Evolutionary conservation across 208 protist species (phyloP).

Genomic region (Leishmania amazonensis): DNA sequence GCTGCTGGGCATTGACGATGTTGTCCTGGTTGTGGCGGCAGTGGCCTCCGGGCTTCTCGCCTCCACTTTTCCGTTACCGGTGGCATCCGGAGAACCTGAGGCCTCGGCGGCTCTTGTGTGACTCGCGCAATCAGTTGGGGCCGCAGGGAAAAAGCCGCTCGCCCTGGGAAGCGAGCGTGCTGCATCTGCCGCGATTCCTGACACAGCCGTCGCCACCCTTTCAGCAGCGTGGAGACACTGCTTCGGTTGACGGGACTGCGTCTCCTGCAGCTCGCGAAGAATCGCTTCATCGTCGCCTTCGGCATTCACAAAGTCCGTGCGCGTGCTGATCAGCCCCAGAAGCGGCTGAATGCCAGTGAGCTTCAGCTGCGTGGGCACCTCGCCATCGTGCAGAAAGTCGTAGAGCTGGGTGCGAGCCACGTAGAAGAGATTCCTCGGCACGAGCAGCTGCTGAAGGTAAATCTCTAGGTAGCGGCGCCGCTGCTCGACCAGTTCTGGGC

Average conservation of each 20-base stretch:
- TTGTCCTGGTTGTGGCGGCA: neutral
- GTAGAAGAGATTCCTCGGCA: constrained; percentile 81
- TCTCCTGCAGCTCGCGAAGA: constrained; percentile 3
- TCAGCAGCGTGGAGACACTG: neutral
- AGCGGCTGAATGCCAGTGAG: constrained; percentile 35
- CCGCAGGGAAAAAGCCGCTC: neutral
- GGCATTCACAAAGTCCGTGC: constrained; percentile 9
- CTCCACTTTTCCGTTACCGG: too few relatives aligned
- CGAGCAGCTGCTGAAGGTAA: constrained; percentile 85
- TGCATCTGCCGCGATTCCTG: neutral
- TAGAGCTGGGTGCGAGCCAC: constrained; percentile 66
- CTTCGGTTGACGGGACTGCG: constrained; percentile 1
- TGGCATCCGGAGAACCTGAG: neutral
- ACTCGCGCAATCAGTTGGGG: neutral
- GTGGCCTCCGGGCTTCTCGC: neutral
- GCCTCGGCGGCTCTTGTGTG: neutral
- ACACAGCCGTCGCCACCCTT: neutral
- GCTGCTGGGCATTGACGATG: neutral
- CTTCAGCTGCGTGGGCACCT: constrained; percentile 51
- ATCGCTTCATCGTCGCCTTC: constrained; percentile 29
- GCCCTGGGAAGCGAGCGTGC: neutral
- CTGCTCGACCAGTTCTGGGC: constrained; percentile 74
- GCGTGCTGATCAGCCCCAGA: constrained; percentile 33
- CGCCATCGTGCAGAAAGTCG: constrained; percentile 83
- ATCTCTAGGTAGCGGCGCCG: constrained; percentile 80